Percentiles rank a stretch among this genome's conserved stretches.
Evolutionary conservation across 2,329 filamentous ascomycete species (phyloP).

Genomic region (Verticillium zaregamsianum): DNA sequence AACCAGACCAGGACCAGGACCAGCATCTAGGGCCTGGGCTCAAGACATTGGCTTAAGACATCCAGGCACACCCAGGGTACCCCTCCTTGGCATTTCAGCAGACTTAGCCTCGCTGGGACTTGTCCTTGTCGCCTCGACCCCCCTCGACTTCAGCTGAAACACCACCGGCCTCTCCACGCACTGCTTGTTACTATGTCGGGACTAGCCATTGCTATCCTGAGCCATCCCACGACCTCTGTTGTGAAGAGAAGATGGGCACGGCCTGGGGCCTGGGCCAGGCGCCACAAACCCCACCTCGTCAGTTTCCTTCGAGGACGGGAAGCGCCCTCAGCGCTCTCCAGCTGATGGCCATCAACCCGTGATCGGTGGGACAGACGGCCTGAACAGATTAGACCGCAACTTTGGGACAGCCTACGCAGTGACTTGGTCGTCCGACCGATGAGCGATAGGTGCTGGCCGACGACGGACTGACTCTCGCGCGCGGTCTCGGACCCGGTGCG

Average conservation of each 20-base stretch:
- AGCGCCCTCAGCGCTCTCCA: background rate
- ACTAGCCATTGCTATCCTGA: background rate
- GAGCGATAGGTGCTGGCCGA: background rate
- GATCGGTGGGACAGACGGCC: background rate
- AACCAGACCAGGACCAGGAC: background rate
- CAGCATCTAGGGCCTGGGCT: background rate
- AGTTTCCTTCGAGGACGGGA: background rate
- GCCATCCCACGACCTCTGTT: background rate
- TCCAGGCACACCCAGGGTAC: background rate
- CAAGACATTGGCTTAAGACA: background rate
- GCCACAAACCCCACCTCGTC: background rate
- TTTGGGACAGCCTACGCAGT: background rate
- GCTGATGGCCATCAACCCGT: background rate
- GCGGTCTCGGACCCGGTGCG: background rate
- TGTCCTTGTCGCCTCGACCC: background rate
- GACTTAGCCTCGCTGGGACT: background rate
- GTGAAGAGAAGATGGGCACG: background rate
- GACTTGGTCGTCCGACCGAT: background rate
- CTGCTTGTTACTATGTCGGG: background rate
- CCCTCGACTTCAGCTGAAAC: conserved; percentile 5
- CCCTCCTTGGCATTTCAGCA: background rate
- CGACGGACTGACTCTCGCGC: background rate
- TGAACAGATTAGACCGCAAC: background rate
- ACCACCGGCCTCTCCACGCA: conserved; percentile 2
- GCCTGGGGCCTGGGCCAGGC: background rate